Base-by-base conservation (phyloP, 495 filamentous ascomycete genomes). In the Umbilicaria muhlenbergii region DNA sequence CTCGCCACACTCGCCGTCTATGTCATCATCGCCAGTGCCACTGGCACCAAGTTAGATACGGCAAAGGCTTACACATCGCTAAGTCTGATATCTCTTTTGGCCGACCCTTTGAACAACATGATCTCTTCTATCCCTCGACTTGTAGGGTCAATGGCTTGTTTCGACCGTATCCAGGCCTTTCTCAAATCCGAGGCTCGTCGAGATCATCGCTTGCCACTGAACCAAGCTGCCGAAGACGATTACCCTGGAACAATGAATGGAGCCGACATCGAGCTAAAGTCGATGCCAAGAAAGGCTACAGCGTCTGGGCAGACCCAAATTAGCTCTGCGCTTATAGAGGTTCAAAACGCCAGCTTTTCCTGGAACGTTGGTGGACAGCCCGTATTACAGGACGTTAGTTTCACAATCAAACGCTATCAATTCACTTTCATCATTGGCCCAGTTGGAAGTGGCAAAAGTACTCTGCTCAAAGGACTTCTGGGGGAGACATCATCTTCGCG, bases 391-490 rank as follows among this genome's bases (percentile, higher is more conserved):
- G 53, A 61, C 15, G 57, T 71, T 39, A 64, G 51, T 1, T 38
- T 72, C 3, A 54, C 47, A 5, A 53, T 78, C 34, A 56, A 57
- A 3, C 57, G 60, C 36, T 55, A 61, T 0, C 61, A 62, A n/a
- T 56, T 71, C 1, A 71, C 65, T 3, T 66, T 75, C 50, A 49
- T 81, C 12, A 58, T 77, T 36, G 77, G 77, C 12, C 71, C 76
- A 3, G 71, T 75, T 6, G 75, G 75, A 5, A 73, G 65, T 37
- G 78, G 78, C 5, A 81, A 81, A 45, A 69, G 71, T 3, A 74
- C 71, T 2, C 45, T 82, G 11, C 53, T 82, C 17, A 71, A 70
- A 37, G 66, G 67, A 6, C 45, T 82, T 13, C 63, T 79, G 0
- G 74, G 75, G 16, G 77, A 82, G 47, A 56, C 72, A 2, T 62